Evolutionary conservation across 2,329 filamentous ascomycete species (phyloP), one percentile per base, ranked within the genome.

Genomic region (Apiospora pterosperma): DNA sequence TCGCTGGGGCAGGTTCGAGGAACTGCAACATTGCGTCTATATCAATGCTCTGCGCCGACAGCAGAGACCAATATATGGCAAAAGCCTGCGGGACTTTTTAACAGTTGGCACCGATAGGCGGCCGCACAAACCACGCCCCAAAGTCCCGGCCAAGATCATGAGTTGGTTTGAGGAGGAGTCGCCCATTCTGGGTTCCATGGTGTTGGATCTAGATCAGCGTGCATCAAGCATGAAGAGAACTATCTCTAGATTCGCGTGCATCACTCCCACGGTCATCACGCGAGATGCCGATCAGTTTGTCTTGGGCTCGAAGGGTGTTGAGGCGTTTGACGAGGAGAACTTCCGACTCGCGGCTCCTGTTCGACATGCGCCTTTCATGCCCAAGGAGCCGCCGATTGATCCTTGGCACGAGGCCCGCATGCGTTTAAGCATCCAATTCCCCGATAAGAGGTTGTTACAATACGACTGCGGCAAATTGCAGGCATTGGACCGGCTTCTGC

Each of bases 401-500:
- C 93, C 94, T 0, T 97, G 96, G 84, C 96, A 99, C 70, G 93
- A 97, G 77, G 88, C 95, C 16, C 92, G 95, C 21, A 96, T 97
- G 85, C 90, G 93, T 25, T 84, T 96, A 19, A 96, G 92, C 4
- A 97, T 99, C 67, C 96, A 97, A 55, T 99, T 99, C 75, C 96
- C 96, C 0, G 96, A 99, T 76, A 97, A 94, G 75, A 88, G 96
- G 39, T 87, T 99, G n/a, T 82, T 99, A 0, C 95, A 99, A 76
- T 99, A 97, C 76, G 96, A 99, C 77, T 98, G 96, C 73, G 96
- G 96, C 70, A 99, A 99, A 77, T 86, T 99, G 4, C 96, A 99
- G 73, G 89, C 91, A 21, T 85, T 99, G 19, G 96, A 96, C 73
- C 90, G 90, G 66, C 85, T 99, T 2, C 85, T 99, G 16, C 91